phyloP scores from a whole-genome alignment of 2,329 filamentous ascomycete species.

The Pyrenophora teres region DNA sequence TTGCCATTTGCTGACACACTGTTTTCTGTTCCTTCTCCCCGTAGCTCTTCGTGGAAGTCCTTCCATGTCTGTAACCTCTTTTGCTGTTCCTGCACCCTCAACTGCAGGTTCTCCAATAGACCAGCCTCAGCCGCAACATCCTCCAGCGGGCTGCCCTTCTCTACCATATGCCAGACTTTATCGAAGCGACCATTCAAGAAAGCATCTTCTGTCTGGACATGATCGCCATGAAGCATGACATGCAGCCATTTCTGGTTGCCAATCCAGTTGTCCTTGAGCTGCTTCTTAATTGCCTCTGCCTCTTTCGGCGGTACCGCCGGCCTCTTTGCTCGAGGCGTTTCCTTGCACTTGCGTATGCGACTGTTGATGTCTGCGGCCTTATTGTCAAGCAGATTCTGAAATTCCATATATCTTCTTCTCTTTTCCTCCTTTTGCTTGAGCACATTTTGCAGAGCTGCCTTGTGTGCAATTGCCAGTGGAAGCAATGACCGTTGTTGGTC shows the following conservation, averaged over 20 bases:
- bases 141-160: slow-evolving; percentile 62
- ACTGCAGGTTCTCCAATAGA: slow-evolving; percentile 72
- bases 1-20: slow-evolving; percentile 4
- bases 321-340: slow-evolving; percentile 29
- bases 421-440: slow-evolving; percentile 65
- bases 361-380: slow-evolving; percentile 65
- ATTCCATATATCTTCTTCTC: slow-evolving; percentile 63
- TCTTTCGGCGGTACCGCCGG: slow-evolving; percentile 40
- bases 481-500: slow-evolving; percentile 54
- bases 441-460: slow-evolving; percentile 64
- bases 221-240: slow-evolving; percentile 70
- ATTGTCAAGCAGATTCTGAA: slow-evolving; percentile 65
- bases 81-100: slow-evolving; percentile 68
- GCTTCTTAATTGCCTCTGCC: slow-evolving; percentile 57
- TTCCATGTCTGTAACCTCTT: slow-evolving; percentile 75
- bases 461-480: slow-evolving; percentile 74
- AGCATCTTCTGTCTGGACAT: slow-evolving; percentile 60
- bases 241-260: slow-evolving; percentile 77
- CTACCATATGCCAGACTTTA: slow-evolving; percentile 71
- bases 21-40: slow-evolving; percentile 13
- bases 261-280: slow-evolving; percentile 75
- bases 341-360: slow-evolving; percentile 54
- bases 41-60: slow-evolving; percentile 60
- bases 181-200: slow-evolving; percentile 72
- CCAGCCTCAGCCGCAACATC: slow-evolving; percentile 59